Evolutionary conservation across 2,329 filamentous ascomycete genomes (phyloP), one percentile per base, ranked within the genome.

Genomic region (Aspergillus ibericus): DNA sequence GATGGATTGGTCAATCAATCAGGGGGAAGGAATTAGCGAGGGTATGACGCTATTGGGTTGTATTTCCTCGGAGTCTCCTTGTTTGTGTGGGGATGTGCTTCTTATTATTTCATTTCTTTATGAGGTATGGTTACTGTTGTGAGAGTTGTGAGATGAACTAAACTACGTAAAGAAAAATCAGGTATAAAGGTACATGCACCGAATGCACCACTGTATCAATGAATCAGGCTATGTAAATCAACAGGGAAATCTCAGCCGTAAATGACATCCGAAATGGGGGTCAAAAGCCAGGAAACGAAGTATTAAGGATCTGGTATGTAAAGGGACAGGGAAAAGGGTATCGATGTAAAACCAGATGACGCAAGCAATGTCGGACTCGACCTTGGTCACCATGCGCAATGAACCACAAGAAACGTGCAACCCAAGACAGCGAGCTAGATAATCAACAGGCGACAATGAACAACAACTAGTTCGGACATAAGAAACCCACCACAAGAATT

Each of bases 301-400:
- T 32, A 48, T 48, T 52, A 36, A 52, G 32, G 35, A 52, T 34
- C 9, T n/a, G 15, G 13, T 29, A 49, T 15, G 13, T n/a, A 32
- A 62, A 53, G 58, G 53, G 35, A 58, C 49, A 64, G 65, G 55
- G 62, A 62, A 68, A 62, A 68, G 70, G 71, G 70, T 73, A 73
- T 73, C 71, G 70, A 72, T 68, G 63, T 66, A 64, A 58, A 63
- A 56, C 55, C 59, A 60, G 54, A 52, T 56, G 55, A 58, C 47
- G 54, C 47, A 55, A 62, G 40, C 53, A 56, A 63, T 55, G 48
- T 38, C 40, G 58, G 27, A 27, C 18, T n/a, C 44, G 34, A 55
- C 15, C 32, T 18, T 32, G n/a, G 16, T 49, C 40, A 54, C 34
- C 51, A 50, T 46, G 51, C 36, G 52, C 42, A 50, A 49, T 32